Evolutionary conservation across 331 rosid species (phyloP).

Genomic region (Malus hybrid): DNA sequence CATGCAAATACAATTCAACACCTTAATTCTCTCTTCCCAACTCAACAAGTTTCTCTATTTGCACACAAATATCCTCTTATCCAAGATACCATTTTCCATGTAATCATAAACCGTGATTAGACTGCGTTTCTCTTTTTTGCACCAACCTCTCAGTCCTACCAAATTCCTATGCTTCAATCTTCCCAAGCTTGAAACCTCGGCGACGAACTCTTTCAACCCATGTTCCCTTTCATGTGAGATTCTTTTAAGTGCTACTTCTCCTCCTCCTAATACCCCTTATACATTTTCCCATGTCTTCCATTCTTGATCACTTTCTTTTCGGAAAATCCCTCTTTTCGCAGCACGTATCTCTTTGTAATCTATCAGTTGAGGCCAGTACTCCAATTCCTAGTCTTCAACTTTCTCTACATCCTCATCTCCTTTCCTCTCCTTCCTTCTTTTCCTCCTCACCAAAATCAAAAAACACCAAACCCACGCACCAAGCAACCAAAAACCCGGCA

Average conservation of each 20-base stretch:
- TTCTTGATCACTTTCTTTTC: conserved; percentile 26
- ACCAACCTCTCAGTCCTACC: background rate
- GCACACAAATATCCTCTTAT: background rate
- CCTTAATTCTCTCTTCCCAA: background rate
- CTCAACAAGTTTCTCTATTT: background rate
- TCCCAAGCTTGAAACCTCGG: background rate
- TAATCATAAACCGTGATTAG: background rate
- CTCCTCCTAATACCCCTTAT: background rate
- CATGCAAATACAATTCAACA: background rate
- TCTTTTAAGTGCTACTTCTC: background rate
- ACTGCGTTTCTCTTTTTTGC: background rate
- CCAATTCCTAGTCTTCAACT: conserved; percentile 87
- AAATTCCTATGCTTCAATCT: background rate
- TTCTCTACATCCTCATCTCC: conserved; percentile 20
- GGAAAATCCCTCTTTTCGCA: conserved; percentile 42
- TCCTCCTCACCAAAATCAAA: conserved; percentile 25
- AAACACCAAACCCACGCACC: conserved; percentile 23
- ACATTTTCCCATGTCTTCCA: background rate
- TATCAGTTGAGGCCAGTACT: conserved; percentile 78
- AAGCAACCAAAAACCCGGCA: conserved; percentile 23
- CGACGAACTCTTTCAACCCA: background rate
- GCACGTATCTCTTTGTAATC: conserved; percentile 42
- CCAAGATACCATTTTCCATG: background rate
- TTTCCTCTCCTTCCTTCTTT: conserved; percentile 25
- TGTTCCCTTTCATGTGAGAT: background rate